Evolutionary conservation across 257 asterid species (phyloP).

Genomic region (Euphrasia confusa): DNA sequence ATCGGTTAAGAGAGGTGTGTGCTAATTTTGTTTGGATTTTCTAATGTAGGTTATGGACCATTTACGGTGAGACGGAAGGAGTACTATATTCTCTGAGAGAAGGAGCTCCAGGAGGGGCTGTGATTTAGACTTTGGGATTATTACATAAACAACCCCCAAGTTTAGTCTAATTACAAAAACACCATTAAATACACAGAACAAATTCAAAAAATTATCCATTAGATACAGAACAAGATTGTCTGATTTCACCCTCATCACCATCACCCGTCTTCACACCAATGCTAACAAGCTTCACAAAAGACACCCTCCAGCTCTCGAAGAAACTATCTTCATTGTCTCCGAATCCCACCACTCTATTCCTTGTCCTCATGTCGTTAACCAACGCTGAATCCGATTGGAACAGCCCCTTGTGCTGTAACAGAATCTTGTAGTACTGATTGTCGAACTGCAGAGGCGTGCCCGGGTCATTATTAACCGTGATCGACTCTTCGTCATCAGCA

Average conservation of each 20-base stretch:
- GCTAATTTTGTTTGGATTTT: too few species aligned
- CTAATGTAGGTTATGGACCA: too few species aligned
- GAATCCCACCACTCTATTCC: slow-evolving; percentile 37
- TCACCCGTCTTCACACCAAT: slow-evolving; percentile 45
- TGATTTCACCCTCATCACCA: slow-evolving; percentile 45
- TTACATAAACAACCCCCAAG: too few species aligned
- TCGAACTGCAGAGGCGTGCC: slow-evolving; percentile 51
- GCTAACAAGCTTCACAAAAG: slow-evolving; percentile 48
- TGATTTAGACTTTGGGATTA: too few species aligned
- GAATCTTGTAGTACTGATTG: slow-evolving; percentile 49
- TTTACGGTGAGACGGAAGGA: too few species aligned
- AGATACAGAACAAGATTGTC: slow-evolving; percentile 43
- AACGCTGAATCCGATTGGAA: slow-evolving; percentile 72
- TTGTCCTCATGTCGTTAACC: slow-evolving; percentile 41
- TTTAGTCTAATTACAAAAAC: too few species aligned
- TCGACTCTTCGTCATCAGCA: slow-evolving; percentile 22
- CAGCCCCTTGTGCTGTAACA: slow-evolving; percentile 51
- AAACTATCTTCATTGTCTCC: slow-evolving; percentile 46
- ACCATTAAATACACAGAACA: too few species aligned
- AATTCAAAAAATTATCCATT: slow-evolving; percentile 28
- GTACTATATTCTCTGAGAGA: too few species aligned
- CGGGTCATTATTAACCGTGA: slow-evolving; percentile 62
- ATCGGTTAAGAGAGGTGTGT: too few species aligned
- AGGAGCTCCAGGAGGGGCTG: too few species aligned
- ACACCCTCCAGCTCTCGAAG: slow-evolving; percentile 48